Evolutionary conservation across 2,329 filamentous ascomycete genomes (phyloP), one percentile per base, ranked within the genome.

Genomic region (Monilinia fructigena): DNA sequence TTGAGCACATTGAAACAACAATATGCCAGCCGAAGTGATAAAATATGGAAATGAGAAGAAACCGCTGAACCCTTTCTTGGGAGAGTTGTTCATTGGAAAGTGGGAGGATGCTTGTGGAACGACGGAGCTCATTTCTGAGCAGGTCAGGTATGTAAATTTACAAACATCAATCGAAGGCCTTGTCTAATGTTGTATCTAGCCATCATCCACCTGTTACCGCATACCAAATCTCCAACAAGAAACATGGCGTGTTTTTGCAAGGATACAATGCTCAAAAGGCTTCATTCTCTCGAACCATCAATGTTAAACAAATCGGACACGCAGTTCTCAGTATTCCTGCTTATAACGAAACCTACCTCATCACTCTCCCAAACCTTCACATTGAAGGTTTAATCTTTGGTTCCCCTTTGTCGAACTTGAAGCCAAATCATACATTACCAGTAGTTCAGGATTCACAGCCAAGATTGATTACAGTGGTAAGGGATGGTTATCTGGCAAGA

Each of bases 251-350:
- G 60, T 83, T 83, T 75, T 80, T 89, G n/a, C 82, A 89, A 80
- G 94, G 94, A 63, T 97, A 97, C 81, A 97, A 98, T 75, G 94
- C 91, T 20, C 95, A 98, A 77, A 98, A 97, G 78, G 93, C 94
- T 4, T 96, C 92, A 20, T 97, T 99, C 79, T 91, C 90, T 69
- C 89, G 90, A 72, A 97, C 94, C 55, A 97, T 98, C 78, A 90
- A 94, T 75, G 90, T 99, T 76, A 97, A 96, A 83, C 92, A 96
- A 80, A 89, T 96, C 72, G 94, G 94, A 47, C 93, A 97, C 76
- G 93, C 93, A 52, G 81, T 96, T 45, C 84, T 94, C 70, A 90
- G 91, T 60, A 81, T 97, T 67, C 89, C 90, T 14, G 73, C 80
- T 40, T 78, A 78, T 67, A 72, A 76, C 67, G 78, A 81, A 69